Conservation (phyloP, 192 early-diverging fungal species). For the Coemansia sp. region DNA sequence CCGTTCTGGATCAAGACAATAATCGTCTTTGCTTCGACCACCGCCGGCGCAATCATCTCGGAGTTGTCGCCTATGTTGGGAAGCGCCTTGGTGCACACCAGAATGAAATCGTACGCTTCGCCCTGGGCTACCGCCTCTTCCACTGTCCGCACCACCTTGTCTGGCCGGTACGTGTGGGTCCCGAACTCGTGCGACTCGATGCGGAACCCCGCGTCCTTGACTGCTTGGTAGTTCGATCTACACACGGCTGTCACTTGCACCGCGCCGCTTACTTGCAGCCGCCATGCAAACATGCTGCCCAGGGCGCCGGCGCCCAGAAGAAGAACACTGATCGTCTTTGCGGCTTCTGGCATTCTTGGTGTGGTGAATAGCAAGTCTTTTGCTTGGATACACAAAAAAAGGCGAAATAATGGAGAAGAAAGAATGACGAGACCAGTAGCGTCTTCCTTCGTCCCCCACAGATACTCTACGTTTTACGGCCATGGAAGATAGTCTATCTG, state of each 20-base stretch:
- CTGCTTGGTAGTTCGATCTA: constrained; percentile 67
- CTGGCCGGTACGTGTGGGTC: constrained; percentile 58
- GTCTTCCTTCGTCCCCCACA: too few relatives aligned
- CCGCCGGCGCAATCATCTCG: constrained; percentile 62
- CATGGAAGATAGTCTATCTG: too few relatives aligned
- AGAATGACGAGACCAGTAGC: neutral
- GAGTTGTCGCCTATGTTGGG: constrained; percentile 63
- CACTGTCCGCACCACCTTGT: constrained; percentile 49
- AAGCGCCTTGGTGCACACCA: constrained; percentile 71
- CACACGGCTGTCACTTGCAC: constrained; percentile 63
- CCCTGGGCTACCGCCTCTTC: constrained; percentile 55
- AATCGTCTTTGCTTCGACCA: constrained; percentile 42
- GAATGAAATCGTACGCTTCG: constrained; percentile 59
- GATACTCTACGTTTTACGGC: too few relatives aligned
- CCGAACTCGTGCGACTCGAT: constrained; percentile 63
- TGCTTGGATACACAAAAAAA: neutral
- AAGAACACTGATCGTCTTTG: constrained; percentile 26
- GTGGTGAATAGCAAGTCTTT: too few relatives aligned
- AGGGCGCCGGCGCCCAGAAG: constrained; percentile 74
- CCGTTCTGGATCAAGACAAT: constrained; percentile 79
- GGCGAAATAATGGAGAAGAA: neutral
- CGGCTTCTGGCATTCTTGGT: neutral
- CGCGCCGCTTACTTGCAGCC: constrained; percentile 57
- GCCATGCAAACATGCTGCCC: constrained; percentile 67
- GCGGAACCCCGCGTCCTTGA: constrained; percentile 58